These are phyloP conservation scores for Parathielavia hyrcaniae DNA, from an alignment of 495 filamentous ascomycete genomes.

Conservation along the genomic window DNA sequence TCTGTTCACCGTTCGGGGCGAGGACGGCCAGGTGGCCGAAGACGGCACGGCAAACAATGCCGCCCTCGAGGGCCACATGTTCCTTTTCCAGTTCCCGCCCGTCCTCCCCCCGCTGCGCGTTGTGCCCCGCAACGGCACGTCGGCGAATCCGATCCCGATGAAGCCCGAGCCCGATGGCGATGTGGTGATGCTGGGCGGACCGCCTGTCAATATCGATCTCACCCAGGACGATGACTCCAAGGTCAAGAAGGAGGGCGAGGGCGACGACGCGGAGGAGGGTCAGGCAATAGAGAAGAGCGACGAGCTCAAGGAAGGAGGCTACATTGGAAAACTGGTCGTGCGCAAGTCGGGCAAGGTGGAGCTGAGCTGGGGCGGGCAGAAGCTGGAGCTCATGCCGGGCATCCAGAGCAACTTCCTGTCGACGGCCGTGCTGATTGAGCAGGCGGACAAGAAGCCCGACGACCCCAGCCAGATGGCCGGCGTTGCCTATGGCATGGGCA, in stretches of 20 bases:
- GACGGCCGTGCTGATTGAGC: constrained; percentile 42
- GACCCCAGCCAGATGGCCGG: constrained; percentile 30
- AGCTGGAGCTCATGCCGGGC: constrained; percentile 40
- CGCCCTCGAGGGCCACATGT: constrained; percentile 46
- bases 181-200: constrained; percentile 25
- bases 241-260: constrained; percentile 25
- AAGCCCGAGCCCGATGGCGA: constrained; percentile 33
- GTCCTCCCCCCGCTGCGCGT: constrained; percentile 48
- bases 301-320: constrained; percentile 38
- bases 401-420: constrained; percentile 42
- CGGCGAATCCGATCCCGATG: constrained; percentile 16
- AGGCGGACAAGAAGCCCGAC: constrained; percentile 38
- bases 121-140: constrained; percentile 12
- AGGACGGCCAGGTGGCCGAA: constrained; percentile 15
- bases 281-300: constrained; percentile 17
- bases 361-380: constrained; percentile 55
- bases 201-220: constrained; percentile 30
- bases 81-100: constrained; percentile 61
- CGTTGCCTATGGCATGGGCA: constrained; percentile 50
- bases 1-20: constrained; percentile 29
- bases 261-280: constrained; percentile 21
- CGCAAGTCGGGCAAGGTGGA: constrained; percentile 55
- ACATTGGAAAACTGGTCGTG: constrained; percentile 53
- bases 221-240: constrained; percentile 31
- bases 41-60: constrained; percentile 16